These are phyloP conservation scores for Cryptococcus sp. DNA, from an alignment of 1,284 basidiomycete genomes.

Conservation along the genomic window DNA sequence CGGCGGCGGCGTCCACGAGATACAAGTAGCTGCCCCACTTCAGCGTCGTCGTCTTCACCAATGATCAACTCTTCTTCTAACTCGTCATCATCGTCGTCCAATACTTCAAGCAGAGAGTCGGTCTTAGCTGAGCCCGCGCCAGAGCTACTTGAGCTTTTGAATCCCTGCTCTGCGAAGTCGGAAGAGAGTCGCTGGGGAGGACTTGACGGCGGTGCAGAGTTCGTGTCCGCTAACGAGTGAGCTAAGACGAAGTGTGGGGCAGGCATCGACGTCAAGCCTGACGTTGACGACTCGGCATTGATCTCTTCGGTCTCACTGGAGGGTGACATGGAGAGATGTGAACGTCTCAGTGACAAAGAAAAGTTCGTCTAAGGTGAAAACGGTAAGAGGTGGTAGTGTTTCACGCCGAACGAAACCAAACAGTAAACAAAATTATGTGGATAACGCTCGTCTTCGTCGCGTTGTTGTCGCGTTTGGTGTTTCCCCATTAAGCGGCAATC, in stretches of 20 bases:
- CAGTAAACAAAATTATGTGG: not conserved
- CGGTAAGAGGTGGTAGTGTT: too few species aligned
- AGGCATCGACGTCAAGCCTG: not conserved
- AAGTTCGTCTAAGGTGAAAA: too few species aligned
- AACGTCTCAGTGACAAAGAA: too few species aligned
- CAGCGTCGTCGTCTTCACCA: conserved; percentile 26
- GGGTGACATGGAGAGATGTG: not conserved
- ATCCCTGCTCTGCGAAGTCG: not conserved
- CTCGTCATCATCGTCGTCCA: conserved; percentile 31
- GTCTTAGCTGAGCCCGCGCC: conserved; percentile 12
- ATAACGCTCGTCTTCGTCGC: not conserved
- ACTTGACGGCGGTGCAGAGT: not conserved
- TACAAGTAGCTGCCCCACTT: conserved; percentile 29
- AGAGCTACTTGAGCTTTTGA: not conserved
- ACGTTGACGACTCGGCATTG: not conserved
- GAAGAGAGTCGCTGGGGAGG: conserved; percentile 6
- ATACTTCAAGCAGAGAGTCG: conserved; percentile 23
- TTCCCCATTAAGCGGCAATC: too few species aligned
- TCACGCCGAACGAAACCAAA: too few species aligned
- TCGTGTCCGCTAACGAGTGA: not conserved
- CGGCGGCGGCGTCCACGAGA: conserved; percentile 14
- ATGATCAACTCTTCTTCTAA: conserved; percentile 24
- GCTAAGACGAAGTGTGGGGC: not conserved
- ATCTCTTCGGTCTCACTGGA: not conserved
- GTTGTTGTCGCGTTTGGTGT: too few species aligned